phyloP scores from a whole-genome alignment of 2,329 filamentous ascomycete genomes.

The Ceratocystis cacaofunesta region DNA sequence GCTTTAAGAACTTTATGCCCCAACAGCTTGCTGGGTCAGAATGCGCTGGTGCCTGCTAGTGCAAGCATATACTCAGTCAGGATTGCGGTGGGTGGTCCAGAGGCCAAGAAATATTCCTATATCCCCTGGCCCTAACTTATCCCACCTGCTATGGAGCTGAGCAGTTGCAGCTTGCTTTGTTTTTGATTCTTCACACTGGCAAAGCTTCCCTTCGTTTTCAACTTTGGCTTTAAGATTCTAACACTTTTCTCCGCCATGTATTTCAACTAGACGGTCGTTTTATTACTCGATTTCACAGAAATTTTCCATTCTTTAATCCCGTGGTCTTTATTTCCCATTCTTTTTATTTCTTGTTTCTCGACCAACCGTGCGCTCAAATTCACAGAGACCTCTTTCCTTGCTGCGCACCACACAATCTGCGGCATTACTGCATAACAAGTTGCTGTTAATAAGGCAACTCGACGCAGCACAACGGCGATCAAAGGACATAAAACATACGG shows the following conservation, averaged over 20 bases:
- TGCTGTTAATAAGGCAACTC: background rate
- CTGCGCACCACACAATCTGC: background rate
- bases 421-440: background rate
- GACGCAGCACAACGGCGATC: background rate
- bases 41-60: background rate
- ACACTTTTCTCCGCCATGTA: background rate
- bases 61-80: background rate
- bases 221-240: background rate
- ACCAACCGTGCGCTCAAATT: background rate
- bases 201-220: background rate
- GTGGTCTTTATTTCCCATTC: background rate
- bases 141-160: background rate
- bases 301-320: background rate
- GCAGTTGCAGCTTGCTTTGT: background rate
- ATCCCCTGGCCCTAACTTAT: background rate
- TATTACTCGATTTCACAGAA: background rate
- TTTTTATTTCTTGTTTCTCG: background rate
- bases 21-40: background rate
- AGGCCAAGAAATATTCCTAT: conserved; percentile 1
- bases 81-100: conserved; percentile 1
- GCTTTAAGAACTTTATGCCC: background rate
- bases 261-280: background rate
- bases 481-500: background rate
- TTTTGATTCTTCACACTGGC: background rate
- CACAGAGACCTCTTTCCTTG: background rate